Evolutionary conservation across 2,329 filamentous ascomycete species (phyloP), one percentile per base, ranked within the genome.

Genomic region (Talaromyces rugulosus): DNA sequence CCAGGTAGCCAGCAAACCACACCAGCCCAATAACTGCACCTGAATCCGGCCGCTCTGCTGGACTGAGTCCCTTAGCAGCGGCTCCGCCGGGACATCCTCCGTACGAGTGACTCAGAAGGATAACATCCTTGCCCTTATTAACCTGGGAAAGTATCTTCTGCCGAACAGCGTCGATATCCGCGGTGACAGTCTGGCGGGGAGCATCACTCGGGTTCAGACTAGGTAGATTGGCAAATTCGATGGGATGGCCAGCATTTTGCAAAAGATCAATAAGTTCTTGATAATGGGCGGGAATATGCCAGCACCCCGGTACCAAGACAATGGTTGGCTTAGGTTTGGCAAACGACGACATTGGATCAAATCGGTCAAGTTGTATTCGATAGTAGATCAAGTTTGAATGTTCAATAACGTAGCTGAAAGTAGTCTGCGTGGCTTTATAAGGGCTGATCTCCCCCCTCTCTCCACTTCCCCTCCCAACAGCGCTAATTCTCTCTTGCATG

Each of bases 91-190:
- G 62, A 1, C 73, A 65, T 18, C 74, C 75, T 23, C 70, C 68
- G 68, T 76, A 78, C 27, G 73, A 76, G 59, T 78, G 75, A 34
- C 70, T 64, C 4, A 76, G 61, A 11, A 78, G 65, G 9, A 78
- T 56, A 6, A 77, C 72, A 47, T 77, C 71, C 34, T 73, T 75
- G 9, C 71, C 70, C 16, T 61, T 55, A 28, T 71, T 68, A 51
- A 77, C 71, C 3, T 63, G 58, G n/a, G 71, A 71, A 40, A 66
- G 52, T 12, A 70, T 64, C 1, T 70, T 55, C 4, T 68, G 56
- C 7, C 67, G 68, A 4, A 73, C 64, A 11, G 66, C 65, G 2
- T 65, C 66, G 27, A 71, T 65, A 59, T 76, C 74, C 8, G 67
- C 61, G 5, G 61, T 57, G 30, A 72, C 67, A 30, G 71, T 69